Percentiles rank a stretch among this genome's conserved stretches.
Conservation (phyloP, 805 yeast genomes). For the Pichia gijzeniarum region DNA sequence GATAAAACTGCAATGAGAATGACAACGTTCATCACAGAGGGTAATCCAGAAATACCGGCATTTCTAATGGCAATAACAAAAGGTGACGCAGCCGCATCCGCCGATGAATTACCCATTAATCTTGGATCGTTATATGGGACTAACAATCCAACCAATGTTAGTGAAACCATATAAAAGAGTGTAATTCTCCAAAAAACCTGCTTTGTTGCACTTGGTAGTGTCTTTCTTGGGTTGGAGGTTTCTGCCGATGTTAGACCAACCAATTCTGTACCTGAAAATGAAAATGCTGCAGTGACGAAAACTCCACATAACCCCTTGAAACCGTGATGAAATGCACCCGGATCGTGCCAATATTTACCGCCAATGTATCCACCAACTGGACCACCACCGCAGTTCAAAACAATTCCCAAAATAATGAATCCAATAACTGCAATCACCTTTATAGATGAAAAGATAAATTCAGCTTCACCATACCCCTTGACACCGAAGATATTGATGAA, state of each 20-base stretch:
- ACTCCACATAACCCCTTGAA: constrained; percentile 60
- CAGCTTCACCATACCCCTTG: constrained; percentile 61
- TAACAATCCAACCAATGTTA: constrained; percentile 43
- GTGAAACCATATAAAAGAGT: constrained; percentile 45
- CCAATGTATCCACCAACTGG: constrained; percentile 53
- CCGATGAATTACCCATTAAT: constrained; percentile 40
- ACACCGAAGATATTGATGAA: constrained; percentile 52
- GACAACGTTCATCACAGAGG: constrained; percentile 69
- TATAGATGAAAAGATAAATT: constrained; percentile 44
- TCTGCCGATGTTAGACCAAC: constrained; percentile 60
- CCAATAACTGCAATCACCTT: constrained; percentile 53
- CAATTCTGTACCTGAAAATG: constrained; percentile 59
- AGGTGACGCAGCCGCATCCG: constrained; percentile 61
- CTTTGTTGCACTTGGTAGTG: constrained; percentile 55
- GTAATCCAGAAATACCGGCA: constrained; percentile 59
- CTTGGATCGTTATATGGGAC: constrained; percentile 49
- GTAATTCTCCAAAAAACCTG: constrained; percentile 57
- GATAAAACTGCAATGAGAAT: constrained; percentile 67
- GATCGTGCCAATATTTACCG: constrained; percentile 49
- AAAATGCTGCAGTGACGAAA: constrained; percentile 52
- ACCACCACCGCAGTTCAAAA: constrained; percentile 56
- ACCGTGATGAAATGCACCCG: constrained; percentile 44
- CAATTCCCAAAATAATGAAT: constrained; percentile 46
- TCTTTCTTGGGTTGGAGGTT: constrained; percentile 49
- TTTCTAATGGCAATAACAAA: constrained; percentile 64